Evolutionary conservation across 768 basidiomycete species (phyloP), one percentile per base, ranked within the genome.

Genomic region (Porpolomopsis calyptriformis): DNA sequence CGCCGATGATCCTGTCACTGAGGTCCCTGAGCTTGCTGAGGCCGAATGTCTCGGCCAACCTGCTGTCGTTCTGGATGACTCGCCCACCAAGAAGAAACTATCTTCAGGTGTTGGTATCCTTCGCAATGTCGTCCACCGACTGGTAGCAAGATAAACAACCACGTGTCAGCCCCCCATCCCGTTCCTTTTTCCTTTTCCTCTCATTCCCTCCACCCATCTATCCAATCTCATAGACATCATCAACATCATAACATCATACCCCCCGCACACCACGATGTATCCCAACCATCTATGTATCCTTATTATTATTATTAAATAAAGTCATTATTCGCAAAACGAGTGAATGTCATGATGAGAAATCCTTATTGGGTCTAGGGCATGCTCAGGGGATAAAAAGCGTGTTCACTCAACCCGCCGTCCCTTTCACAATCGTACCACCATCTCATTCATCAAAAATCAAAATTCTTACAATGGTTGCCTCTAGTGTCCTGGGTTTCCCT

Each of bases 401-500:
- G 16, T 23, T 18, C 6, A 16, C 20, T 49, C 29, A 49, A 40
- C 50, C 49, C 37, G 49, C 50, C 53, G 49, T 53, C 52, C 55
- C 53, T 52, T 56, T 53, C 53, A 14, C 29, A 31, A 58, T 62
- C 52, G 52, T 45, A 56, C 54, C 60, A 59, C 52, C 59, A 58
- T 57, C 60, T n/a, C 29, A 31, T 31, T 14, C 29, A 31, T 14
- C 7, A 31, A 31, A 31, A 31, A 31, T 49, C 55, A 47, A 52
- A 46, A 50, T 43, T 49, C 18, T 45, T 35, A 72, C 57, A 58
- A 83, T 90, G 85, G 86, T 90, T 50, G 59, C 64, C 38, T 90
- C 87, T 51, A 84, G 85, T 60, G 85, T 92, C 55, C 80, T 93
- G 57, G 91, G 91, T 57, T 92, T 88, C 69, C 91, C 91, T 58